Evolutionary conservation across 495 filamentous ascomycete species (phyloP).

Genomic region (Penicillium simplicissimum): DNA sequence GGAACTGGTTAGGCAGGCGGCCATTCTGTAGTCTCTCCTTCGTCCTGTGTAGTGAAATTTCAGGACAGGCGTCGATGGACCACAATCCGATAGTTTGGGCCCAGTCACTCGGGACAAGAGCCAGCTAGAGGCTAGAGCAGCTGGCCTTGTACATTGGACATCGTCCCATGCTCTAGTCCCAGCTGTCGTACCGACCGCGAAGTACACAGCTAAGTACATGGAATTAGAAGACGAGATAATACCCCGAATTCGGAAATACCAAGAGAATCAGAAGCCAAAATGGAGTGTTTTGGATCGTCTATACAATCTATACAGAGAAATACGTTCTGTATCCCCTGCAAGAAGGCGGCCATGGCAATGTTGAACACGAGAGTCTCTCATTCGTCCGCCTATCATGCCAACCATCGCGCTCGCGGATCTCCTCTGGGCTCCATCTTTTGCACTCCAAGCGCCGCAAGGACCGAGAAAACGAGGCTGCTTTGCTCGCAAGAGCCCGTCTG

Average conservation of each 20-base stretch:
- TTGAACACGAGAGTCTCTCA: conserved; percentile 15
- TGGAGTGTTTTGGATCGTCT: no score
- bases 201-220: no score
- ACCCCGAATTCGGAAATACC: neutral
- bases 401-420: conserved; percentile 11
- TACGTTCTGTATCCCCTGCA: neutral
- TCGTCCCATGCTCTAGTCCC: neutral
- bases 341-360: neutral
- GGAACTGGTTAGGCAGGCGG: neutral
- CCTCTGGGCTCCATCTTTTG: neutral
- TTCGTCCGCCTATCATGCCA: conserved; percentile 24
- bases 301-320: no score
- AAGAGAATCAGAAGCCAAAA: neutral
- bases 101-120: conserved; percentile 10
- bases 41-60: conserved; percentile 10
- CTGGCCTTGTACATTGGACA: neutral
- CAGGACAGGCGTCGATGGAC: conserved; percentile 20
- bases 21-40: neutral
- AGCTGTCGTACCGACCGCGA: neutral
- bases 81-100: conserved; percentile 28
- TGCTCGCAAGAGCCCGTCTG: neutral
- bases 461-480: conserved; percentile 13
- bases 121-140: neutral
- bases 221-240: no score
- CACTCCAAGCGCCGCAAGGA: conserved; percentile 20